Conservation (phyloP, 2,329 filamentous ascomycete genomes). For the Ophiocordyceps camponoti-floridani region DNA sequence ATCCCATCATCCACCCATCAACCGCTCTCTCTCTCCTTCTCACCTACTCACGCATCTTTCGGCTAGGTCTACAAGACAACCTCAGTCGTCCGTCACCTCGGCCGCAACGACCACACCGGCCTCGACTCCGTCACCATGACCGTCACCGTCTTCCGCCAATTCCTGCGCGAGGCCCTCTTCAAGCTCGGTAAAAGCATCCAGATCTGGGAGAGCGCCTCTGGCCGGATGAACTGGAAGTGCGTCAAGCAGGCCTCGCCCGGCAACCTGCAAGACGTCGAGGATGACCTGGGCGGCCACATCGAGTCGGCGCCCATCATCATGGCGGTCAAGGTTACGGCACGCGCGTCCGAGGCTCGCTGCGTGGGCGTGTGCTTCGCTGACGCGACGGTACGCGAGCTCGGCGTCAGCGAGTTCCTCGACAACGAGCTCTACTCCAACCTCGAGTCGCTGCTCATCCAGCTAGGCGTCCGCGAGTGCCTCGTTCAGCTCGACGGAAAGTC, state of each 20-base stretch:
- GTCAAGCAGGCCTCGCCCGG: conserved; percentile 85
- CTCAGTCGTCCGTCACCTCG: conserved; percentile 80
- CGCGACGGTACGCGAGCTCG: conserved; percentile 85
- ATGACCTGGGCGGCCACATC: conserved; percentile 73
- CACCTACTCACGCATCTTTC: neutral
- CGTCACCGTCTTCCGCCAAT: conserved; percentile 84
- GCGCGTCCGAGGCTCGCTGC: conserved; percentile 64
- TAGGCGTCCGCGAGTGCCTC: conserved; percentile 87
- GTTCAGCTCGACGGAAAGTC: conserved; percentile 54
- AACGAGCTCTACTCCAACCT: conserved; percentile 98
- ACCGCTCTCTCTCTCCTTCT: neutral
- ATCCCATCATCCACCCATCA: neutral
- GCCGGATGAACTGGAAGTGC: conserved; percentile 83
- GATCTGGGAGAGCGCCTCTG: conserved; percentile 61
- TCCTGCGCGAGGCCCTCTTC: conserved; percentile 85
- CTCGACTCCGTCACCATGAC: conserved; percentile 92
- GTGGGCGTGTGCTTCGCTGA: conserved; percentile 97
- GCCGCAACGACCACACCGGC: conserved; percentile 64
- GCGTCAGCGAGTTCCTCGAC: conserved; percentile 96
- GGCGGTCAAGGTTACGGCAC: conserved; percentile 84
- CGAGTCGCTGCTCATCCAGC: conserved; percentile 86
- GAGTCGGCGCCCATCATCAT: conserved; percentile 89
- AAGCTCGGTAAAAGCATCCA: conserved; percentile 80
- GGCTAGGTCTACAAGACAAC: conserved; percentile 89
- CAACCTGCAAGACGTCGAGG: conserved; percentile 91